Evolutionary conservation across 805 yeast genomes (phyloP), one percentile per base, ranked within the genome.

Genomic region (Yamadazyma sp.): DNA sequence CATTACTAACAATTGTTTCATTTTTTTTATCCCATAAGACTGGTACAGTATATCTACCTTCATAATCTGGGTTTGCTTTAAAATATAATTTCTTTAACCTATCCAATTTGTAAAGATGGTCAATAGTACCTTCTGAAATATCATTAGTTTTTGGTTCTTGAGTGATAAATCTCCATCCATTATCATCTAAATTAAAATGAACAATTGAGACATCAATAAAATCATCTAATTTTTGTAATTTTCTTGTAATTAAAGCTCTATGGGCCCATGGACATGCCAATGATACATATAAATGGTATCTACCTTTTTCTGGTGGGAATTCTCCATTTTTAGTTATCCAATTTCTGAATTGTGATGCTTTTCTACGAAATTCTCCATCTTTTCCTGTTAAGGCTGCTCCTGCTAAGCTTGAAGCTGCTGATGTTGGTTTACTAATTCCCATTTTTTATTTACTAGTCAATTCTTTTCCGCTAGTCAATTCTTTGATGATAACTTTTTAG

Each of bases 201-300:
- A 89, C 97, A 26, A 87, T 87, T 13, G 89, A 78, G 19, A 81
- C 70, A 2, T 78, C 75, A 40, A 82, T 76, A 7, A 80, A 58
- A 1, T 75, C 62, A 1, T 70, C 44, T 50, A 68, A 58, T 1
- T 96, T 95, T 63, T 88, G 86, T 43, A 89, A 66, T 9, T 73
- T 59, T 35, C 96, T 64, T 3, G 81, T 70, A 35, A 87, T 80
- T 39, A 91, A 67, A 0, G 89, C 78, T 43, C 98, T 73, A 55
- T 86, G 95, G 1, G 97, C 97, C 89, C 97, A 91, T 3, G 98
- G 98, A 61, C 98, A 91, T 2, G 96, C 96, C 31, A 72, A 68
- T 1, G 91, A 82, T 9, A 87, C 95, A 50, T 84, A 89, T 36
- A 88, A 71, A 60, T 89, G 95, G 55, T 91, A 91, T 50, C 98